Evolutionary conservation across 2,329 filamentous ascomycete genomes (phyloP).

Genomic region (Metarhizium robertsii): DNA sequence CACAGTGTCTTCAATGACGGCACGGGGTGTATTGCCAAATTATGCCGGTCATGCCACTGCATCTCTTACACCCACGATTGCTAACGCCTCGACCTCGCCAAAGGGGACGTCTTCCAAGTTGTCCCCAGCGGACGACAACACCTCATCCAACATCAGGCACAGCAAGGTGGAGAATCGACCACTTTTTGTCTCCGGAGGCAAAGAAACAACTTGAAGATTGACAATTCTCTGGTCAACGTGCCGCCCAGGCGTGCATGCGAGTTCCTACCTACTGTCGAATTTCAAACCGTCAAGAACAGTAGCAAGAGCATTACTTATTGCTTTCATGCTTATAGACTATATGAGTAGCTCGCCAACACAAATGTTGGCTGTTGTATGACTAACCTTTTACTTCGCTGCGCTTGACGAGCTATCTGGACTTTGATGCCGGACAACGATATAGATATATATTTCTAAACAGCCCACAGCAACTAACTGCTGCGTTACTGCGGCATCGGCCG

Average conservation of each 20-base stretch:
- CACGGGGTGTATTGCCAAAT: constrained; percentile 44
- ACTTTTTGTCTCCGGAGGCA: constrained; percentile 16
- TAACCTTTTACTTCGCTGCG: constrained; percentile 14
- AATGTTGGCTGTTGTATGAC: constrained; percentile 10
- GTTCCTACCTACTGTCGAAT: not conserved
- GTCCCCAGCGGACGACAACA: constrained; percentile 13
- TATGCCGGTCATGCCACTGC: constrained; percentile 43
- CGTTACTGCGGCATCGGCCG: not conserved
- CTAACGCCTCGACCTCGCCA: constrained; percentile 25
- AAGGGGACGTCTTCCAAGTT: constrained; percentile 19
- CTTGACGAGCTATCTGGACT: constrained; percentile 8
- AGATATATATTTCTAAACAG: constrained; percentile 1
- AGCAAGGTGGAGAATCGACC: constrained; percentile 37
- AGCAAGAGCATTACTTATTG: constrained; percentile 21
- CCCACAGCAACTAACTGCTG: constrained; percentile 1
- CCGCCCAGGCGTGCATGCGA: not conserved
- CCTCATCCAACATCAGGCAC: constrained; percentile 10
- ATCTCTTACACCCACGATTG: constrained; percentile 35
- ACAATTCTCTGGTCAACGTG: not conserved
- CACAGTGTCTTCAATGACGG: constrained; percentile 43
- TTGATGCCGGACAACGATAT: not conserved
- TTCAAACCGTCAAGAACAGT: constrained; percentile 10
- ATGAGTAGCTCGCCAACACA: constrained; percentile 15
- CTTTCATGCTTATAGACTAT: constrained; percentile 22
- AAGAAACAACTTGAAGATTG: constrained; percentile 3